Evolutionary conservation across 2,329 filamentous ascomycete species (phyloP).

Genomic region (Ceratocystis alfenasii): DNA sequence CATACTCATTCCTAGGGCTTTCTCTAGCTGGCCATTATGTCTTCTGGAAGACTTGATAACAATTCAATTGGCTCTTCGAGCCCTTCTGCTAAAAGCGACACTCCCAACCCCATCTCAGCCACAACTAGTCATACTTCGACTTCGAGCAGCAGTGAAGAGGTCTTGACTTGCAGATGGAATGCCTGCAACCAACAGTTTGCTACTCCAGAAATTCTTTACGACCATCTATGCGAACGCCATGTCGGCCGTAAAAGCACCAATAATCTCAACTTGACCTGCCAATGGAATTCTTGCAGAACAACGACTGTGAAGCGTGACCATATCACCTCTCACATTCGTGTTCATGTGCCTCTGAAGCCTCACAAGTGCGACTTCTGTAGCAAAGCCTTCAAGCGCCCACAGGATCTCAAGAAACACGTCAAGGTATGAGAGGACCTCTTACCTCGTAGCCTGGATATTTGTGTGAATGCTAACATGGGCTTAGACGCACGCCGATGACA

Average conservation of each 20-base stretch:
- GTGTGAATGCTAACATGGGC: background rate
- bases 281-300: conserved; percentile 91
- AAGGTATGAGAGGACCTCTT: conserved; percentile 44
- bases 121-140: conserved; percentile 34
- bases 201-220: conserved; percentile 53
- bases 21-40: conserved; percentile 6
- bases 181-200: conserved; percentile 47
- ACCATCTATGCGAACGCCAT: conserved; percentile 96
- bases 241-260: conserved; percentile 98
- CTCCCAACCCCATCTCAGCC: conserved; percentile 41
- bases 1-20: background rate
- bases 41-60: conserved; percentile 21
- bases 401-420: conserved; percentile 98
- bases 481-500: conserved; percentile 84
- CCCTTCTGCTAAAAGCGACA: conserved; percentile 41
- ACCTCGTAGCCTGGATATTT: background rate
- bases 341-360: conserved; percentile 96
- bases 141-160: conserved; percentile 37
- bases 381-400: conserved; percentile 97
- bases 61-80: conserved; percentile 25
- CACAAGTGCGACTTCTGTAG: conserved; percentile 98
- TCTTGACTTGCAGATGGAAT: conserved; percentile 49
- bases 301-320: conserved; percentile 98
- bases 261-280: conserved; percentile 92
- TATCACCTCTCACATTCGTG: conserved; percentile 96